Evolutionary conservation across 352 stramenopile species (phyloP), one percentile per base, ranked within the genome.

Genomic region (Pythium phragmitis): DNA sequence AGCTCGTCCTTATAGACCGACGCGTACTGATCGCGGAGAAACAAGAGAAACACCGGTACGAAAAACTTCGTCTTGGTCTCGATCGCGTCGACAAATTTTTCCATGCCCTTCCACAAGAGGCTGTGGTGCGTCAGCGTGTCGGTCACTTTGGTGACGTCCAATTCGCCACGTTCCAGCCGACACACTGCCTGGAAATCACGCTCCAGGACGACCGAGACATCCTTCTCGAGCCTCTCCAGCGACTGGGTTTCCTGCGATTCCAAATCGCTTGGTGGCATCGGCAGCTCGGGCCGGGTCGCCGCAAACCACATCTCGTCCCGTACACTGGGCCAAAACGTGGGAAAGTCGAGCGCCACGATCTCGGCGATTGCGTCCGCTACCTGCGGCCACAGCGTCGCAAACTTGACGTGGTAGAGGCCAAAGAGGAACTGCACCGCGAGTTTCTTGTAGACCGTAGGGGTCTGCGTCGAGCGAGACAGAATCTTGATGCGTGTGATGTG

Each of bases 351-450:
- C 16, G 73, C 58, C 7, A 79, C 71, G 13, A 80, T 73, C 34
- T 79, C 73, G 17, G 90, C 84, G 36, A 96, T 69, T 2, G 84
- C 83, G 23, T 91, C 81, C 0, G 85, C 70, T 23, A 96, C 70
- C 43, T 96, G 88, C 11, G 83, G 59, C 88, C 88, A 96, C 63
- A 96, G 82, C 5, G 83, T 91, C 8, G 88, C 81, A 56, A 95
- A 94, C 64, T 96, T 96, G 58, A 96, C 85, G 60, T 96, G 87
- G 68, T 91, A 94, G 19, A 95, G 65, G 53, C 88, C 88, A 37
- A 94, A 74, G 28, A 95, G 66, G 19, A 92, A 85, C 47, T 88
- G 82, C 30, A 89, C 68, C 3, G 87, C 84, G 26, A 92, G 59
- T 30, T 82, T 74, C 72, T 95, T 94, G 78, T 94, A 92, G 11